Conservation (phyloP, 305 asterid species). For the Solanum hybrid region DNA sequence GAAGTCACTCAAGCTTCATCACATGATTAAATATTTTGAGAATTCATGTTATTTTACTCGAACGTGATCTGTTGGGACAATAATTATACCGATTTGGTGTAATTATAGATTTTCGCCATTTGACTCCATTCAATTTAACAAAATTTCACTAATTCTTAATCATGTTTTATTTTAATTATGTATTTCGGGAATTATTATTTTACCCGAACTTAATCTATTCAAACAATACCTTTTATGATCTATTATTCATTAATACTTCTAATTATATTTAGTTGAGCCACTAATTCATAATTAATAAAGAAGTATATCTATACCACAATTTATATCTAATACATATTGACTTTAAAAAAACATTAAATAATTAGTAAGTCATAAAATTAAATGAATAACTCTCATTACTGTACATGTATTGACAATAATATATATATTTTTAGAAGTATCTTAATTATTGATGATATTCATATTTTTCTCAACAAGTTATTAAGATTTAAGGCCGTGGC, state of each 20-base stretch:
- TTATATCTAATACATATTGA: background rate
- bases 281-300: background rate
- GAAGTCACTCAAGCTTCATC: background rate
- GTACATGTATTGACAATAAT: background rate
- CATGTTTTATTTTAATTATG: background rate
- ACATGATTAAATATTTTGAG: background rate
- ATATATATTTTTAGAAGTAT: too few relatives aligned
- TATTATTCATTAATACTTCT: too few relatives aligned
- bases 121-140: too few relatives aligned
- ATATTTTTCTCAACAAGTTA: too few relatives aligned
- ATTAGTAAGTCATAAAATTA: too few relatives aligned
- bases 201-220: too few relatives aligned
- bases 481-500: too few relatives aligned
- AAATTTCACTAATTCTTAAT: background rate
- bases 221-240: background rate
- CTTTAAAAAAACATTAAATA: too few relatives aligned
- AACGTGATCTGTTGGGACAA: background rate
- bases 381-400: background rate
- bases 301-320: background rate
- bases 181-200: too few relatives aligned
- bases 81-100: background rate
- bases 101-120: background rate
- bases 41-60: background rate
- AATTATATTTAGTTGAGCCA: background rate
- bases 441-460: too few relatives aligned